Evolutionary conservation across 176 grass and related monocot genomes (phyloP).

Genomic region (Aegilops bicornis): DNA sequence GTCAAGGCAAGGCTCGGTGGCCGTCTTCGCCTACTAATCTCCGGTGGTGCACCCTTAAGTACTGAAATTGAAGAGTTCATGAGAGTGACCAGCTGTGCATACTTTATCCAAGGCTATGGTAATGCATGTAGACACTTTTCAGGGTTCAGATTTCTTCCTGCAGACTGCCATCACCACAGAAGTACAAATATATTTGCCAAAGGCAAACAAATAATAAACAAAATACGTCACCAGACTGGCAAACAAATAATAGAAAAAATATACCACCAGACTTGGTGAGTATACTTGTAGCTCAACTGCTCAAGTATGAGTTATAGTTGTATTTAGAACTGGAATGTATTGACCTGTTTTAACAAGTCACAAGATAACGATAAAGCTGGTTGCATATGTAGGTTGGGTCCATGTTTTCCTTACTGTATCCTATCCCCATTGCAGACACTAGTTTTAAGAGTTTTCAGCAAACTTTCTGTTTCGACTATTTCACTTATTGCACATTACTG

Average conservation of each 20-base stretch:
- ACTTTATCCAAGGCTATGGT: constrained; percentile 93
- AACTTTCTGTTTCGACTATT: neutral
- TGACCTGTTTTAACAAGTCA: neutral
- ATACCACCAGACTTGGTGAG: neutral
- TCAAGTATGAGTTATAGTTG: constrained; percentile 7
- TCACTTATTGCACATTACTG: neutral
- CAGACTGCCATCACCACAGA: neutral
- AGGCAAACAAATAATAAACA: neutral
- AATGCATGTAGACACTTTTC: constrained; percentile 26
- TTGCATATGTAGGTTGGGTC: neutral
- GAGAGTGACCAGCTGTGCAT: constrained; percentile 90
- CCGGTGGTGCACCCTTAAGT: constrained; percentile 87
- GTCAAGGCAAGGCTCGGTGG: constrained; percentile 93
- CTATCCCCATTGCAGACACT: neutral
- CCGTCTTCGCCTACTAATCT: constrained; percentile 86
- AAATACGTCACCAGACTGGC: neutral
- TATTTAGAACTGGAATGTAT: constrained; percentile 11
- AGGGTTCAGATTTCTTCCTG: constrained; percentile 24
- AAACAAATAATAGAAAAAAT: neutral
- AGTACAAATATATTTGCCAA: neutral
- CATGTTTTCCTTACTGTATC: constrained; percentile 14
- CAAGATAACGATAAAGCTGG: neutral
- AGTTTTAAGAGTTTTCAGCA: neutral
- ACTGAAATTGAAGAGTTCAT: constrained; percentile 96
- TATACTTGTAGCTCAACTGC: neutral